Conservation (phyloP, 805 yeast species). For the Wickerhamomyces sydowiorum region DNA sequence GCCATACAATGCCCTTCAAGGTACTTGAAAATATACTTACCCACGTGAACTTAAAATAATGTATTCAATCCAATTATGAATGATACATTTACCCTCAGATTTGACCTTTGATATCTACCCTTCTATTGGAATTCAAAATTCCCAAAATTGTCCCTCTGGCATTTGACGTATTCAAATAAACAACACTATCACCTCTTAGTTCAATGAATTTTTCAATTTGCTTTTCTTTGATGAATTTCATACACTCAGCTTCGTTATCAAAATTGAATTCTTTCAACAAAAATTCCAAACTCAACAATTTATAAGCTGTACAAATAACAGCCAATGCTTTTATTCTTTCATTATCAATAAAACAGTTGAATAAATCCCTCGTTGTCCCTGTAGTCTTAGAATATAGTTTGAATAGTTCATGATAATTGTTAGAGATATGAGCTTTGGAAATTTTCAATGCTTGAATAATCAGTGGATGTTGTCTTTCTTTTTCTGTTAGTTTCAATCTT, state of each 20-base stretch:
- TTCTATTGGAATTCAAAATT: conserved; percentile 36
- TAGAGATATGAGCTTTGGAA: conserved; percentile 26
- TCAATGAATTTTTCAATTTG: conserved; percentile 30
- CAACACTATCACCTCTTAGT: conserved; percentile 24
- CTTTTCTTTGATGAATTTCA: conserved; percentile 36
- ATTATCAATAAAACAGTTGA: conserved; percentile 49
- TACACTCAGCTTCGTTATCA: conserved; percentile 30
- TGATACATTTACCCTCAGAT: conserved; percentile 33
- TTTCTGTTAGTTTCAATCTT: conserved; percentile 38
- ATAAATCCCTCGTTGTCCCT: conserved; percentile 37
- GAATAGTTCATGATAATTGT: conserved; percentile 53
- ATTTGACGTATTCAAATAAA: conserved; percentile 29
- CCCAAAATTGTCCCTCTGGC: conserved; percentile 29
- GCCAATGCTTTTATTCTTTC: conserved; percentile 54
- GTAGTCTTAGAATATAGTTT: conserved; percentile 32
- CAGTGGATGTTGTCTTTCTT: conserved; percentile 14
- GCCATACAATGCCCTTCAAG: no score
- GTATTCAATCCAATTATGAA: no score
- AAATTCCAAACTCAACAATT: conserved; percentile 36
- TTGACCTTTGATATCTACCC: conserved; percentile 90
- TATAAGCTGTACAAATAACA: conserved; percentile 51
- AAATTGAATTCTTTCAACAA: conserved; percentile 36
- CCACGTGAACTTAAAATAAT: background rate
- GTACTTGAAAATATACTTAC: no score
- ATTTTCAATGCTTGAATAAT: conserved; percentile 24